These are phyloP conservation scores for Apophysomyces elegans DNA, from an alignment of 371 early-diverging fungal species.

Conservation along the genomic window DNA sequence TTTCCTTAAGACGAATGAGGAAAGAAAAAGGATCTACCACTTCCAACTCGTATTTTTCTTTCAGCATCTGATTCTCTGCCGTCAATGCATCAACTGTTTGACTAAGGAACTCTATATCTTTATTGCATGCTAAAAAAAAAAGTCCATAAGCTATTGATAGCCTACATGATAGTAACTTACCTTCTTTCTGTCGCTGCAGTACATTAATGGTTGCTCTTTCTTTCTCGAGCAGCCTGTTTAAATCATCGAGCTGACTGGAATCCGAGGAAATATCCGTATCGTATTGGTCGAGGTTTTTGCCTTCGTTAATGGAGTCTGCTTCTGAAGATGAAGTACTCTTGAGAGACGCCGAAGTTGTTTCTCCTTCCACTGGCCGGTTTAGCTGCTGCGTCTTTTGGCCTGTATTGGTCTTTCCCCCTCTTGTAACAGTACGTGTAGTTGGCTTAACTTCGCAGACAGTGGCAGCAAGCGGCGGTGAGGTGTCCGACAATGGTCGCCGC, in stretches of 20 bases:
- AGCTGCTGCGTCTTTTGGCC: neutral
- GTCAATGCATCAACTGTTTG: conserved; percentile 35
- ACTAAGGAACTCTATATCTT: conserved; percentile 40
- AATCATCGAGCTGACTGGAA: neutral
- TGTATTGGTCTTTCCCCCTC: neutral
- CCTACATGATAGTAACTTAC: conserved; percentile 12
- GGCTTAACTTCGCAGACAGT: neutral
- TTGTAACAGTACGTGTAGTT: neutral
- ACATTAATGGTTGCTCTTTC: conserved; percentile 43
- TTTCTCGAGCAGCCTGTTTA: conserved; percentile 28
- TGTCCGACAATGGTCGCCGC: neutral
- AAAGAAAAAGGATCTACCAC: conserved; percentile 21
- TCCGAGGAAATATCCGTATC: neutral
- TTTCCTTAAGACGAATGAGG: neutral
- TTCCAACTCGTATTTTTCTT: conserved; percentile 34
- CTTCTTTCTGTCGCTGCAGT: conserved; percentile 53
- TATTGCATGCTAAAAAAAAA: conserved; percentile 34
- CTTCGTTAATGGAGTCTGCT: neutral
- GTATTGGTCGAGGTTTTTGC: neutral
- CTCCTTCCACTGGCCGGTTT: neutral
- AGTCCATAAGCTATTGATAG: neutral
- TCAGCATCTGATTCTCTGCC: conserved; percentile 32
- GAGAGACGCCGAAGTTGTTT: neutral
- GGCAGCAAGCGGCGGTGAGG: neutral
- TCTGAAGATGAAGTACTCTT: neutral